These are phyloP conservation scores for Insectozyma bohioensis DNA, from an alignment of 1,139 yeast genomes.

Conservation along the genomic window DNA sequence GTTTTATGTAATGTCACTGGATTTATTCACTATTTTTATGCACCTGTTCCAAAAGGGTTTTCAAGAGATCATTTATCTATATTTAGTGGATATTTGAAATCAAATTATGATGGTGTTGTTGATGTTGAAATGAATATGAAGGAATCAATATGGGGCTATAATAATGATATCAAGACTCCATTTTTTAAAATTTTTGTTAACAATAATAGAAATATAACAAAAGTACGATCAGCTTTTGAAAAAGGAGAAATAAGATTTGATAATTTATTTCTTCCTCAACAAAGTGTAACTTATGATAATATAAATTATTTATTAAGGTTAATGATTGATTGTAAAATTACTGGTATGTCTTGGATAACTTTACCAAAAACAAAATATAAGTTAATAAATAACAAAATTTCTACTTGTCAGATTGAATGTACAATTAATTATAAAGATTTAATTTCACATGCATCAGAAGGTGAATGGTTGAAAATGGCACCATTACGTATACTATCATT, in stretches of 20 bases:
- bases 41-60: conserved; percentile 85
- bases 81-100: conserved; percentile 50
- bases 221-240: conserved; percentile 77
- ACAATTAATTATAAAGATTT: conserved; percentile 65
- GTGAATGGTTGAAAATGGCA: conserved; percentile 91
- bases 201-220: conserved; percentile 65
- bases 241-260: conserved; percentile 74
- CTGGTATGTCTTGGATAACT: conserved; percentile 98
- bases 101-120: conserved; percentile 56
- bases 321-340: conserved; percentile 88
- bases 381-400: conserved; percentile 46
- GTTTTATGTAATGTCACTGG: conserved; percentile 89
- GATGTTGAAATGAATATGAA: conserved; percentile 64
- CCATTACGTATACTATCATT: conserved; percentile 91
- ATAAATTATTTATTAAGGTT: conserved; percentile 80
- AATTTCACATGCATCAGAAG: conserved; percentile 83
- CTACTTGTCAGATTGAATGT: conserved; percentile 87
- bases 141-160: conserved; percentile 93
- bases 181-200: conserved; percentile 72
- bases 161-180: conserved; percentile 74
- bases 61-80: conserved; percentile 50
- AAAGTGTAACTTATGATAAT: conserved; percentile 80
- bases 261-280: conserved; percentile 56
- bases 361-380: conserved; percentile 73
- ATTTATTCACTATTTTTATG: conserved; percentile 86